Evolutionary conservation across 768 basidiomycete species (phyloP), one percentile per base, ranked within the genome.

Genomic region (Leccinellum albellum): DNA sequence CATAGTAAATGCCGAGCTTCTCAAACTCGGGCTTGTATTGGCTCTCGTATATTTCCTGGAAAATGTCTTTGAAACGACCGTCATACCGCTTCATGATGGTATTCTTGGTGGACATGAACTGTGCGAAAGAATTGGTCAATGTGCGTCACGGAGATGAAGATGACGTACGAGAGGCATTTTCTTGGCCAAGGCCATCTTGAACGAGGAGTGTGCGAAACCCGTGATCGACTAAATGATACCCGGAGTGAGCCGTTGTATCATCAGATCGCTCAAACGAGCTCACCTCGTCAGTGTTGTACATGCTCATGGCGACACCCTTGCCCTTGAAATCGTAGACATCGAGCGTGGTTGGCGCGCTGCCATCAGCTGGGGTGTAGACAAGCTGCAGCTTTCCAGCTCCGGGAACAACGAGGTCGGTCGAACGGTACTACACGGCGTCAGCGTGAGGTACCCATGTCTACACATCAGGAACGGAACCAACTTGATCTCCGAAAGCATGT

Each of bases 91-190:
- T 96, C 69, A 96, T 69, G 75, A 96, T 95, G 23, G 93, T 96
- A 76, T 96, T 98, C 79, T 99, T 98, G 42, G 96, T 98, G 12
- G 92, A 94, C 90, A 98, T 85, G 81, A 95, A 98, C 85, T 91
- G 46, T 53, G 15, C 23, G 32, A 53, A 10, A 29, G 3, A 21
- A 26, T 52, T 42, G n/a, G n/a, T 35, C n/a, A 49, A 56, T 48
- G 31, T 51, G 45, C 17, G 12, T 15, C 51, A 56, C 48, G 51
- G 52, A 59, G 23, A 62, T 60, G 54, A 55, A 55, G 12, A 44
- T 28, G 20, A 66, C 79, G n/a, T 62, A 87, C 86, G 66, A 91
- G 71, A 42, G 86, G 82, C 81, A 90, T 84, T 71, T 86, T 87
- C 79, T 91, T 90, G 2, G 78, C 66, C 55, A 91, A 66, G 13